Evolutionary conservation across 2,329 filamentous ascomycete genomes (phyloP), one percentile per base, ranked within the genome.

Genomic region (Colletotrichum spinosum): DNA sequence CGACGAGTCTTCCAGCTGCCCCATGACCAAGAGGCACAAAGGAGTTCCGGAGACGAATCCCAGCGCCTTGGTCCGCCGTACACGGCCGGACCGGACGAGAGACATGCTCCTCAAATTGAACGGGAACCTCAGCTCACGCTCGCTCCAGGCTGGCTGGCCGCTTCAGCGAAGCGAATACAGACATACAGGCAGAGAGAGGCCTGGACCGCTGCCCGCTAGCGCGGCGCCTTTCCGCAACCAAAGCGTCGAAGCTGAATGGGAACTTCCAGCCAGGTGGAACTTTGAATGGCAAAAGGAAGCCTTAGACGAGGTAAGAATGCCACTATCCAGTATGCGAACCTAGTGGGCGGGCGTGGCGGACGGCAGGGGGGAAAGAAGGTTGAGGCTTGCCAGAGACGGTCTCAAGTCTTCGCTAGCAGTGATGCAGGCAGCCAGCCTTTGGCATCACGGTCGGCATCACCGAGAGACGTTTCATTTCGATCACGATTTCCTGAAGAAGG

Each of bases 181-280:
- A 35, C 15, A 10, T 51, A 6, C n/a, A 17, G 12, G 12, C 13
- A 44, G 15, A 15, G n/a, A 37, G 38, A 11, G 35, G 48, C 34
- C 58, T 62, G 52, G 62, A 46, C 51, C 45, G 12, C 45, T 8
- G n/a, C 8, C 11, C n/a, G 44, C 41, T 49, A 61, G 46, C 39
- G 35, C 51, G 15, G 51, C 46, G 62, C 62, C 46, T 8, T 44
- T 39, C 62, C 37, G 51, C 52, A 33, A 51, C 41, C 45, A 48
- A 65, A 62, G 44, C 62, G 62, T 65, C 63, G 58, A 65, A 56
- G 52, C 48, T 62, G 52, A 53, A 56, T n/a, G 35, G 15, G 33
- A 46, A 41, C 49, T 38, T 42, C 46, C 57, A 62, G 52, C 48
- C 52, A 9, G 35, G 41, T 53, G 41, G 58, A 9, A 54, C 33